Percentiles rank a stretch among this genome's conserved stretches.
Evolutionary conservation across 345 rosid genomes (phyloP).

Genomic region (Populus euphratica): DNA sequence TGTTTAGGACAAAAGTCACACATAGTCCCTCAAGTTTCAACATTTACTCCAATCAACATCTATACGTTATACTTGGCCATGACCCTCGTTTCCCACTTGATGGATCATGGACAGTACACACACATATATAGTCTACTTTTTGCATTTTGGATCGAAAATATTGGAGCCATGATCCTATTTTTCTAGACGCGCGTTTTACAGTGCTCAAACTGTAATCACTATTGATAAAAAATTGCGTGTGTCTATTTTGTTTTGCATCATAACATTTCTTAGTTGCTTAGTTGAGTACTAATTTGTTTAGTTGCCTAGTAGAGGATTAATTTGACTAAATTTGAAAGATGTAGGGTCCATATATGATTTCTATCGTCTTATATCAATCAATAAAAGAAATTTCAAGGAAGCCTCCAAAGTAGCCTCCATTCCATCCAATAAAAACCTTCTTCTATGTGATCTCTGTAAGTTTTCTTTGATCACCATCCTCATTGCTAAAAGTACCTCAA

Average conservation of each 20-base stretch:
- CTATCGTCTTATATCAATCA: not conserved
- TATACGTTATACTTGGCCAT: too few species aligned
- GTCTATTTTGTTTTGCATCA: too few species aligned
- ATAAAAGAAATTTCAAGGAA: not conserved
- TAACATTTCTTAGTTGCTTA: too few species aligned
- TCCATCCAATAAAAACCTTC: not conserved
- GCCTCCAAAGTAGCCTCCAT: not conserved
- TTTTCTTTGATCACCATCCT: not conserved
- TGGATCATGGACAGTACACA: too few species aligned
- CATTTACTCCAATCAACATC: not conserved
- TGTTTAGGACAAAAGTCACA: not conserved
- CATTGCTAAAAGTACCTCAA: not conserved
- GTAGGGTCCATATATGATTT: not conserved
- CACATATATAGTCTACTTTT: too few species aligned
- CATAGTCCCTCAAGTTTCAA: not conserved
- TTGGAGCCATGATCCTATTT: too few species aligned
- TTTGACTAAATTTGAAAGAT: not conserved
- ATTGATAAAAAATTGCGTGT: too few species aligned
- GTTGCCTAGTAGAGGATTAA: not conserved
- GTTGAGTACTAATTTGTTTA: too few species aligned
- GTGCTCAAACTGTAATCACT: too few species aligned
- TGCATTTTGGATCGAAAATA: too few species aligned
- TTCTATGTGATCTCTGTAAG: not conserved
- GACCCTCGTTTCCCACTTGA: too few species aligned
- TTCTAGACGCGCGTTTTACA: too few species aligned